Evolutionary conservation across 352 stramenopile species (phyloP).

Genomic region (Globisporangium sylvaticum): DNA sequence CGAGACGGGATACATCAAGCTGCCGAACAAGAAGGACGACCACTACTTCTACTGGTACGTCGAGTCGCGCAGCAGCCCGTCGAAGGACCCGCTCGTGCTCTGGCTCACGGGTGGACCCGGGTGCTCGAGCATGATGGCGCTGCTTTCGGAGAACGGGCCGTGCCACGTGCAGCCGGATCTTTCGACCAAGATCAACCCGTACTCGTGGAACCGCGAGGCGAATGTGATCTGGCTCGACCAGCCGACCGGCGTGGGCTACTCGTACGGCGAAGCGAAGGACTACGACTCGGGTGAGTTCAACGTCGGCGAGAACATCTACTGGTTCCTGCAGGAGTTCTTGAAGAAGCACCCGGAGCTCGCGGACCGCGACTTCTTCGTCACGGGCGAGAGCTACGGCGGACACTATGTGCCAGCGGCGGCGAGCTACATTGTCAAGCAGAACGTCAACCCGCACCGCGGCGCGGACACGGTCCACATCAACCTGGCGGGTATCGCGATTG

Average conservation of each 20-base stretch:
- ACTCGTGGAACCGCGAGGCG: constrained; percentile 37
- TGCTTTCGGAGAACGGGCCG: constrained; percentile 41
- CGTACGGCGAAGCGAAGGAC: constrained; percentile 22
- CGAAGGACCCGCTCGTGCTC: constrained; percentile 36
- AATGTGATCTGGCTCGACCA: constrained; percentile 43
- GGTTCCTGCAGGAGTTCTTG: constrained; percentile 39
- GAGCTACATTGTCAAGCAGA: constrained; percentile 23
- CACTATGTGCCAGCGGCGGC: constrained; percentile 37
- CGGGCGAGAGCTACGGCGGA: constrained; percentile 39
- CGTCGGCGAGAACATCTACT: constrained; percentile 41
- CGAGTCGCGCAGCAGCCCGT: constrained; percentile 25
- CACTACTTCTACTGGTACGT: constrained; percentile 62
- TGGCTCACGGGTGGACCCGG: constrained; percentile 47
- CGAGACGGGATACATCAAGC: constrained; percentile 35
- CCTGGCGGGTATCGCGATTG: constrained; percentile 50
- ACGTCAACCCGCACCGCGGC: constrained; percentile 7
- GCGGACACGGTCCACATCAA: constrained; percentile 26
- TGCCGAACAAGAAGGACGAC: constrained; percentile 40
- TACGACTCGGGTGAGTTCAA: constrained; percentile 29
- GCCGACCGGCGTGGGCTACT: constrained; percentile 21
- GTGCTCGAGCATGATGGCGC: constrained; percentile 31
- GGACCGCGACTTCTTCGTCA: constrained; percentile 34
- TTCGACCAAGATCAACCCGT: constrained; percentile 27
- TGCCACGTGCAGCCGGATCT: constrained; percentile 27
- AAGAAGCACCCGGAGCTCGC: constrained; percentile 30